Conservation (phyloP, 108 stramenopile species). For the Nitzschia putrida region DNA sequence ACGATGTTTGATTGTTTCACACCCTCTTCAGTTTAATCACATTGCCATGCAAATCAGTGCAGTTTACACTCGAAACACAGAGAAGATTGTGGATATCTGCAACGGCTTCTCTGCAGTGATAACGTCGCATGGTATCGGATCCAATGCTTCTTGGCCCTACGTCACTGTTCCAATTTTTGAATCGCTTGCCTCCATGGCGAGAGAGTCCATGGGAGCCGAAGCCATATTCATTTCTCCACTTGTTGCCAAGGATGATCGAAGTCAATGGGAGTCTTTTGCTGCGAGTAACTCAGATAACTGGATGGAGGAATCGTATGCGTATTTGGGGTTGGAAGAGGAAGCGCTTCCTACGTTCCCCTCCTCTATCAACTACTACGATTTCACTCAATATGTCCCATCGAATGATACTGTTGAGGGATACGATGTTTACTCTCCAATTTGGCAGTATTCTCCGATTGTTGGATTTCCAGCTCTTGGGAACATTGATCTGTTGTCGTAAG, state of each 20-base stretch:
- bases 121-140: neutral
- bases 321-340: neutral
- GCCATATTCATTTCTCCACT: neutral
- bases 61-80: neutral
- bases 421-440: neutral
- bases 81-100: neutral
- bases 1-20: neutral
- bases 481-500: neutral
- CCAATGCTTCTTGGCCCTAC: constrained; percentile 23
- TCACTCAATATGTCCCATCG: too few relatives aligned
- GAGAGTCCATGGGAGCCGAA: neutral
- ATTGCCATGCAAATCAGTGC: neutral
- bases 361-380: neutral
- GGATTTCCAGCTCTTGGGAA: neutral
- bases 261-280: neutral
- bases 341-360: neutral
- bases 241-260: neutral
- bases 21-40: neutral
- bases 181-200: neutral
- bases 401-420: neutral
- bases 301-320: neutral
- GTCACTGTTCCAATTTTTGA: constrained; percentile 26
- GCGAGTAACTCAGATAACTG: neutral
- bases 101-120: neutral
- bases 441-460: constrained; percentile 6